Evolutionary conservation across 2,329 filamentous ascomycete species (phyloP), one percentile per base, ranked within the genome.

Genomic region (Pseudocercospora musae): DNA sequence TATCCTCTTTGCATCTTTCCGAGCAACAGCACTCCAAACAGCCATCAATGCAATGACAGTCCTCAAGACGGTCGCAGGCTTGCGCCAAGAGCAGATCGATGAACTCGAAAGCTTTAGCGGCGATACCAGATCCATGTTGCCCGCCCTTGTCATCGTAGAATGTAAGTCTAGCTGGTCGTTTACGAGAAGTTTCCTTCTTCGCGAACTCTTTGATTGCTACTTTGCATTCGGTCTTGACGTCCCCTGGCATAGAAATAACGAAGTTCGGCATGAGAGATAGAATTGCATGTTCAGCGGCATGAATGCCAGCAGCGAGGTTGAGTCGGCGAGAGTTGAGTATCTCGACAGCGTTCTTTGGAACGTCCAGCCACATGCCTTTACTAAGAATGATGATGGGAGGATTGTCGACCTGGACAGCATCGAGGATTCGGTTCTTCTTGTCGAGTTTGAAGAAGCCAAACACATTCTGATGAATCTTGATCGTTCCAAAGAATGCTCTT

Each of bases 371-470:
- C 87, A 97, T 91, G 42, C 93, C 95, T 74, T 95, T 96, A 70
- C 87, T 90, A 72, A 88, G 84, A 3, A 92, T 86, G 55, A 95
- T 86, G 57, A 98, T 91, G 0, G 95, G 92, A 2, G 94, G 93
- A 69, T 96, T 96, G 74, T 97, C 91, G 21, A 98, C 92, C 63
- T 94, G 86, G 0, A 98, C 89, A 2, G 94, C 94, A 74, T 99
- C 95, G 13, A 98, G 84, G 61, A 98, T 91, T 1, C 91, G 87
- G 1, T 89, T 86, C 68, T 87, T 89, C 73, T 89, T 89, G 76
- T 98, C 93, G n/a, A 97, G 81, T 74, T 98, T 98, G 84, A 97
- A 98, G 80, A 95, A 99, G 1, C 95, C 95, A 74, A 96, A 98
- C 1, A 99, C 92, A 29, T 91, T 89, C 68, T 94, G 89, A 66